Base-by-base conservation (phyloP, 1,284 basidiomycete species). In the Pascua sp. region DNA sequence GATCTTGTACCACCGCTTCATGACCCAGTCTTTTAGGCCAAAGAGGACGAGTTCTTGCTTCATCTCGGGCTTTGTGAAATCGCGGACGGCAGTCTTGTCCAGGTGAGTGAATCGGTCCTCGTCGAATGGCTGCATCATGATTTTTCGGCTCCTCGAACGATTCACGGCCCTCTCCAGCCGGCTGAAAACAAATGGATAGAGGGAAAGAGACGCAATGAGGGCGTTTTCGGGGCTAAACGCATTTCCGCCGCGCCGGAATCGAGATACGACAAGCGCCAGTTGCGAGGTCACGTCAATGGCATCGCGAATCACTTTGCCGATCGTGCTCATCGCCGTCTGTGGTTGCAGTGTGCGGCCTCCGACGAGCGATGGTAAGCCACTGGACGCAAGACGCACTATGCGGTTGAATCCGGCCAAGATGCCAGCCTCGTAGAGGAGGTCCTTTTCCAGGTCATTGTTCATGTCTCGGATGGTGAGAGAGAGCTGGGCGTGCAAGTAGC, bases 11-110 rank as follows among this genome's bases (percentile, higher is more conserved):
- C 89, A 91, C 3, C 83, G 83, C 55, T 82, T 80, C 56, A 91
- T 76, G 56, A 91, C 85, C 89, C 89, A 91, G 41, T 87, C 85
- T 16, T 85, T 85, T 11, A 91, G 80, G 8, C 88, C 88, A 69
- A 91, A 92, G 8, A 91, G 78, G 42, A 86, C 80, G 17, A 91
- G 81, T 72, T 92, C 89, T 18, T 86, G 84, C 69, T 87, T 83
- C 0, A 77, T 67, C 46, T 88, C 86, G 66, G 83, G 86, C 67
- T 86, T 83, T 0, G 84, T 88, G 46, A 90, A 77, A 63, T 86
- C 85, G 17, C 81, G 80, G 2, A 81, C 78, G 11, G 77, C 79
- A 60, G 80, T 79, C 18, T 55, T 36, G 18, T 66, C 53, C 39
- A 55, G n/a, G n/a, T n/a, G n/a, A n/a, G n/a, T n/a, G n/a, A n/a